These are phyloP conservation scores for Alternaria burnsii DNA, from an alignment of 2,329 filamentous ascomycete species.

Conservation along the genomic window DNA sequence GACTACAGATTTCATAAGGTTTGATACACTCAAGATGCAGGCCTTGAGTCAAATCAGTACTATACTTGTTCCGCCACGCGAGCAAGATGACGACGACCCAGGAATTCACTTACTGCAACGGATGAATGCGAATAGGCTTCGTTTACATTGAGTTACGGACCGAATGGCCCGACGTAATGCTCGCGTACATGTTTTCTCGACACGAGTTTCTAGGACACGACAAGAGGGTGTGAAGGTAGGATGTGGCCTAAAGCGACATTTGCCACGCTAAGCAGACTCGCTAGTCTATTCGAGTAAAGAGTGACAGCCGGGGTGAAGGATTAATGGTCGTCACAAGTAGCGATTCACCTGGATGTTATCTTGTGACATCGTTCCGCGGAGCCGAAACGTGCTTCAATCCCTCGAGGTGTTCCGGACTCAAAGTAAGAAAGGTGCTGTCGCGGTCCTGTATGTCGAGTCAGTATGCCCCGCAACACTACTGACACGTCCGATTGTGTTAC, in stretches of 20 bases:
- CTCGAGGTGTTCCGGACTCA: not conserved
- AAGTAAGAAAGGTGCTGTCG: constrained; percentile 6
- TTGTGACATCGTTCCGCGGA: not conserved
- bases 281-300: constrained; percentile 9
- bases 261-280: constrained; percentile 1
- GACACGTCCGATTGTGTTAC: constrained; percentile 12
- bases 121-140: not conserved
- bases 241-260: not conserved
- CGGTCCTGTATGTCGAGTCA: constrained; percentile 11
- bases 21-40: not conserved
- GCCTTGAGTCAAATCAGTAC: not conserved
- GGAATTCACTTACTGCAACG: not conserved
- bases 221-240: not conserved
- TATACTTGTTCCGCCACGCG: not conserved
- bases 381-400: constrained; percentile 1
- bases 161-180: not conserved
- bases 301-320: not conserved
- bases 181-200: not conserved
- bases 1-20: constrained; percentile 1
- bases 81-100: not conserved
- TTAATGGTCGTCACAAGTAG: not conserved
- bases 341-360: not conserved
- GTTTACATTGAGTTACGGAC: not conserved
- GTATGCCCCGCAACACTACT: constrained; percentile 9
- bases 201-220: not conserved